Evolutionary conservation across 495 filamentous ascomycete species (phyloP), one percentile per base, ranked within the genome.

Genomic region (Daldinia grandis): DNA sequence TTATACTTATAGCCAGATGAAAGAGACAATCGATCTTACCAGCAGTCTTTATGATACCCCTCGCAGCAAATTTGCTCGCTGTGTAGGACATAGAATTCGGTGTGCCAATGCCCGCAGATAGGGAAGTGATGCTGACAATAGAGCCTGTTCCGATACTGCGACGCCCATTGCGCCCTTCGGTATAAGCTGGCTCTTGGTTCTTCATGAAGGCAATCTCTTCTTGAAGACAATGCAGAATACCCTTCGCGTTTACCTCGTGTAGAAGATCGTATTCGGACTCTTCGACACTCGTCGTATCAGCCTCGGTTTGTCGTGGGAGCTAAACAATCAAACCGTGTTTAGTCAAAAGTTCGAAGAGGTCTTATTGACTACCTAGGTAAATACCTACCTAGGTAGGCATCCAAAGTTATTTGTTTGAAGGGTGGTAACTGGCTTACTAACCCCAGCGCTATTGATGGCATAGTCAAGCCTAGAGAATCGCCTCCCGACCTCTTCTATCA

Each of bases 41-140:
- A 35, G 78, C 81, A 17, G 77, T 80, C 50, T 82, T 80, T 55
- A 84, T 83, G 58, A 87, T 79, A 0, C 82, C 83, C 0, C 82
- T 33, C 1, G 83, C 77, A 2, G 82, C 84, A 55, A 85, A 84
- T 59, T 88, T 88, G 5, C 81, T 79, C 2, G 84, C 78, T 0
- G 76, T 79, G 58, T 86, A 87, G 0, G 76, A 77, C 30, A 78
- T 72, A 0, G 78, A 74, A 1, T 79, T 74, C 0, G 81, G 72
- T 0, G 78, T 75, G 0, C 74, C 73, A 4, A 81, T 50, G 3
- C 80, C 64, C 1, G 82, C 81, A 21, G 79, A 81, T 24, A 83
- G 75, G 8, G 82, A 84, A 10, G 82, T 83, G 28, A 85, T 78
- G 40, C 81, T 82, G 31, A 86, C 78, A 33, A 87, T 86, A 0